Conservation (phyloP, 2,329 filamentous ascomycete genomes). For the Fusarium compactum region DNA sequence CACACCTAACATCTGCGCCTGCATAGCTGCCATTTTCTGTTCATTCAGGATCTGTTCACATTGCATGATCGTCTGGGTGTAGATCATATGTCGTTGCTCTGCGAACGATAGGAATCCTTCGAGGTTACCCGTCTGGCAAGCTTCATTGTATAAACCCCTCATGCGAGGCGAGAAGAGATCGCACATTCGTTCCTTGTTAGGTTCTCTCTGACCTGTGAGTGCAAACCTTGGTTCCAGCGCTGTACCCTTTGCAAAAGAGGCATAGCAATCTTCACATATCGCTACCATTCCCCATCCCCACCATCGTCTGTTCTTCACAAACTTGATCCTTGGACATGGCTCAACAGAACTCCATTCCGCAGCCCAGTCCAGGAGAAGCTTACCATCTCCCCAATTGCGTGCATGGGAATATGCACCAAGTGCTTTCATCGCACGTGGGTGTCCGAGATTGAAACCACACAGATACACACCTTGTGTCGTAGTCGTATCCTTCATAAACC, state of each 20-base stretch:
- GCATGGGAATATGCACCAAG: constrained; percentile 44
- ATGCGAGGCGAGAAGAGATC: constrained; percentile 56
- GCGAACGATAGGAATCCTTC: constrained; percentile 46
- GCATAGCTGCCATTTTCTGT: constrained; percentile 42
- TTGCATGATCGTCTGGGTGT: constrained; percentile 48
- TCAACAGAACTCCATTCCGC: constrained; percentile 48
- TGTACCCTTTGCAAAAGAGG: constrained; percentile 49
- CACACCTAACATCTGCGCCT: constrained; percentile 44
- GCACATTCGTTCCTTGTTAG: constrained; percentile 48
- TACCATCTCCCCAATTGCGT: constrained; percentile 46
- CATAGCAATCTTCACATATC: constrained; percentile 55
- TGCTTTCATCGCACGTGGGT: constrained; percentile 47
- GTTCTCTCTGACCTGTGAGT: constrained; percentile 40
- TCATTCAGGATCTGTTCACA: constrained; percentile 46
- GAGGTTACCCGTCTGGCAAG: constrained; percentile 44
- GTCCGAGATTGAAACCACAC: constrained; percentile 52
- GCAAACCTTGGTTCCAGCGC: constrained; percentile 48
- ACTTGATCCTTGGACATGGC: constrained; percentile 39
- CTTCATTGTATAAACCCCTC: constrained; percentile 50
- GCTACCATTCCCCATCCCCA: constrained; percentile 54
- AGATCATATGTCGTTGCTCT: constrained; percentile 47
- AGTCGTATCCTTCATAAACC: constrained; percentile 47
- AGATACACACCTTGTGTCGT: constrained; percentile 33
- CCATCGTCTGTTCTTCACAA: constrained; percentile 26
- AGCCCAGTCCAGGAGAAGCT: constrained; percentile 47